phyloP scores from a whole-genome alignment of 1,139 yeast species.

The Geotrichum klebahnii region DNA sequence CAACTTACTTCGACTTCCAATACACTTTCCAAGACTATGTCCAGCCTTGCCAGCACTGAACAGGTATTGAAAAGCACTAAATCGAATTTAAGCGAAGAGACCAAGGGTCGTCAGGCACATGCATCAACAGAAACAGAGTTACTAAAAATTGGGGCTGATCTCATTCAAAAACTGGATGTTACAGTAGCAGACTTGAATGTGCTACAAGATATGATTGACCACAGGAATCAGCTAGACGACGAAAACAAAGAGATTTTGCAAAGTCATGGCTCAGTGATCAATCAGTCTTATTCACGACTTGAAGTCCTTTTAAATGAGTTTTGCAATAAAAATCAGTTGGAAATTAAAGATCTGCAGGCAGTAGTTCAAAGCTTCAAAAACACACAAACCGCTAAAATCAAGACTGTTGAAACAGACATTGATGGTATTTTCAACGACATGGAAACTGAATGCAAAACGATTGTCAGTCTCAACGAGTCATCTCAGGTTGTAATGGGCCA shows the following conservation, averaged over 20 bases:
- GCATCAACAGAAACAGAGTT: slow-evolving; percentile 35
- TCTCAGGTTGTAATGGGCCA: slow-evolving; percentile 25
- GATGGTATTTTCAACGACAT: slow-evolving; percentile 23
- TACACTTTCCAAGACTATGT: slow-evolving; percentile 24
- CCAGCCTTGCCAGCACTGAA: slow-evolving; percentile 27
- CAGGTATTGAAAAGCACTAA: slow-evolving; percentile 26
- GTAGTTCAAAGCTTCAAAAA: slow-evolving; percentile 19
- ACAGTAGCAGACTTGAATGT: slow-evolving; percentile 31
- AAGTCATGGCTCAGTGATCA: slow-evolving; percentile 19
- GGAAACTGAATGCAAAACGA: slow-evolving; percentile 18
- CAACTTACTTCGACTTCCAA: slow-evolving; percentile 30
- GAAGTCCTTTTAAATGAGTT: slow-evolving; percentile 21
- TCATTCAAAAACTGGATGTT: slow-evolving; percentile 32
- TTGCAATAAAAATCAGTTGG: slow-evolving; percentile 3
- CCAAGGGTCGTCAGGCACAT: slow-evolving; percentile 34
- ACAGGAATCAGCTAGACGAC: slow-evolving; percentile 24
- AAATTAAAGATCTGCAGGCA: slow-evolving; percentile 11
- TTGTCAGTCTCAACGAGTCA: slow-evolving; percentile 20
- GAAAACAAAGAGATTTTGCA: slow-evolving; percentile 24
- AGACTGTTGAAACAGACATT: slow-evolving; percentile 22
- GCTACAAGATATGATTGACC: slow-evolving; percentile 30
- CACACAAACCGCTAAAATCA: slow-evolving; percentile 24
- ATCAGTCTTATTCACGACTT: slow-evolving; percentile 19
- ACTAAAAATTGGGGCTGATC: slow-evolving; percentile 31
- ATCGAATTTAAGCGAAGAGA: slow-evolving; percentile 30